Percentiles rank a stretch among this genome's conserved stretches.
These are phyloP conservation scores for Kurtzmaniella quercitrusa DNA, from an alignment of 1,139 yeast species.

Conservation along the genomic window DNA sequence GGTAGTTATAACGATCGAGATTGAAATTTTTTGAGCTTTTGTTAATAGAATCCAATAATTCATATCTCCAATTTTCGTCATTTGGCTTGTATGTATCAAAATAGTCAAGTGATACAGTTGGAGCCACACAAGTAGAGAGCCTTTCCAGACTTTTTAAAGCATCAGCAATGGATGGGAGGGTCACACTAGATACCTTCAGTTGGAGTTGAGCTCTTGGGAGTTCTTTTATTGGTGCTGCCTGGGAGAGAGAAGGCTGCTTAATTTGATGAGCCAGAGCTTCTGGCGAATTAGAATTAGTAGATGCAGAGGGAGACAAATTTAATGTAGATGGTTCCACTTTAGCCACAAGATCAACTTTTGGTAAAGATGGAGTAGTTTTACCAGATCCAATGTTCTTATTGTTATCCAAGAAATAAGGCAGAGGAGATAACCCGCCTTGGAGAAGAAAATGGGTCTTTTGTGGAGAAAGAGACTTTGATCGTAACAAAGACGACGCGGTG, in stretches of 20 bases:
- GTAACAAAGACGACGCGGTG: constrained; percentile 8
- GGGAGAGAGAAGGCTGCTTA: background rate
- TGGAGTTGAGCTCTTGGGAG: background rate
- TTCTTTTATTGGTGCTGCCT: background rate
- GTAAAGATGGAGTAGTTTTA: background rate
- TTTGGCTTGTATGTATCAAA: constrained; percentile 47
- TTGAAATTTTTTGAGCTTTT: constrained; percentile 27
- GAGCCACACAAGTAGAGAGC: constrained; percentile 28
- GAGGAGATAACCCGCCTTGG: constrained; percentile 15
- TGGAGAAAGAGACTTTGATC: constrained; percentile 37
- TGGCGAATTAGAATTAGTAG: too few species aligned
- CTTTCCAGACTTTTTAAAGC: constrained; percentile 30
- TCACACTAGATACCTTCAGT: constrained; percentile 4
- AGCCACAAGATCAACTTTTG: background rate
- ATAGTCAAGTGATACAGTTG: constrained; percentile 44
- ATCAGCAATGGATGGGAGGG: constrained; percentile 40
- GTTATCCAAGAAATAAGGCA: constrained; percentile 21
- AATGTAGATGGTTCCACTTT: background rate
- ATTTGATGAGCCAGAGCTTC: background rate
- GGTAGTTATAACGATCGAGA: constrained; percentile 26
- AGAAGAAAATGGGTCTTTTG: constrained; percentile 18
- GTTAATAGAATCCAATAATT: constrained; percentile 35
- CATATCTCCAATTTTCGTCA: constrained; percentile 46
- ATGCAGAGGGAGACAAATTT: constrained; percentile 1
- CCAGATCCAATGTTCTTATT: constrained; percentile 1